phyloP scores from a whole-genome alignment of 306 rosid genomes.

The Vicia sativa region DNA sequence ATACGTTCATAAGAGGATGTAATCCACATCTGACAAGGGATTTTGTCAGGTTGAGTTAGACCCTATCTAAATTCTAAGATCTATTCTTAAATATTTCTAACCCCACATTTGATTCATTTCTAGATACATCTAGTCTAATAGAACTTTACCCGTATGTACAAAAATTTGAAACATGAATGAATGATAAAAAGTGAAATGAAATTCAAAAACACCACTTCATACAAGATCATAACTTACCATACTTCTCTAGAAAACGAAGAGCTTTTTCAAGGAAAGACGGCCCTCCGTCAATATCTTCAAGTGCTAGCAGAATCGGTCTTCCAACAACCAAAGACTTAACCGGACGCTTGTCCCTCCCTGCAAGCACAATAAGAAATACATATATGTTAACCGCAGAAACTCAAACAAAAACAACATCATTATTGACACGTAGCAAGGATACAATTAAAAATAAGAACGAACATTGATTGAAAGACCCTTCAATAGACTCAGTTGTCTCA shows the following conservation, averaged over 20 bases:
- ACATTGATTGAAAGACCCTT: slow-evolving; percentile 97
- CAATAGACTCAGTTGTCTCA: slow-evolving; percentile 80
- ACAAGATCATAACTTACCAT: slow-evolving; percentile 60
- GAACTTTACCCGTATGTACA: slow-evolving; percentile 11
- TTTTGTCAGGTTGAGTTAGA: no score
- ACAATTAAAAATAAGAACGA: slow-evolving; percentile 40
- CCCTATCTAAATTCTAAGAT: no score
- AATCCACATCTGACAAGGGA: no score
- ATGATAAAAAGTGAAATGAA: slow-evolving; percentile 23
- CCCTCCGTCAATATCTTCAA: slow-evolving; percentile 99
- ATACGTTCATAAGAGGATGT: no score
- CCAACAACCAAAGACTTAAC: slow-evolving; percentile 97
- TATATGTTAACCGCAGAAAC: no score
- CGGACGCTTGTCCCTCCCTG: slow-evolving; percentile 96
- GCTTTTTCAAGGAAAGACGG: slow-evolving; percentile 99
- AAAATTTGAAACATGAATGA: not conserved
- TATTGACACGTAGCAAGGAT: not conserved
- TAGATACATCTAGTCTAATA: not conserved
- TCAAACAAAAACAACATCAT: slow-evolving; percentile 13
- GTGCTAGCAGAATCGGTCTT: slow-evolving; percentile 94
- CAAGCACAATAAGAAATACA: slow-evolving; percentile 21
- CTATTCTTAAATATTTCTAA: not conserved
- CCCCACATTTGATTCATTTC: not conserved
- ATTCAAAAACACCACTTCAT: slow-evolving; percentile 4
- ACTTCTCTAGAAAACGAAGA: slow-evolving; percentile 83